These are phyloP conservation scores for Tylopilus balloui DNA, from an alignment of 768 basidiomycete genomes.

Conservation along the genomic window DNA sequence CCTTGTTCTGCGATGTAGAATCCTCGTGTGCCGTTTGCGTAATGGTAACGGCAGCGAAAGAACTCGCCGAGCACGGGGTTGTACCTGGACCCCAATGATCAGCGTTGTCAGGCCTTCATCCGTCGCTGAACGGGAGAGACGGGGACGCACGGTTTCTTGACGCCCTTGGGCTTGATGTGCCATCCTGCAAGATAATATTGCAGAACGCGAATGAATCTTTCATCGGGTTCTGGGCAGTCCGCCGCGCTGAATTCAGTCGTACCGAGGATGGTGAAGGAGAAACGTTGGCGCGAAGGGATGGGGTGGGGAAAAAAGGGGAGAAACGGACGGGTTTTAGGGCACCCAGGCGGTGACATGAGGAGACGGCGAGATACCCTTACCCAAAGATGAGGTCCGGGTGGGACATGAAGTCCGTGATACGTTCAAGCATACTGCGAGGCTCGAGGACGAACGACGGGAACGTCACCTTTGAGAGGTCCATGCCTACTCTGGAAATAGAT, in stretches of 20 bases:
- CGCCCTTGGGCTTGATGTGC: constrained; percentile 99
- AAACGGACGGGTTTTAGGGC: constrained; percentile 20
- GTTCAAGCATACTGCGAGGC: constrained; percentile 94
- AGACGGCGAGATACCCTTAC: constrained; percentile 41
- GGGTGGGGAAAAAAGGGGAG: neutral
- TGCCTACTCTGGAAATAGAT: constrained; percentile 65
- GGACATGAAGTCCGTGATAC: constrained; percentile 99
- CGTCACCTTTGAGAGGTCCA: constrained; percentile 94
- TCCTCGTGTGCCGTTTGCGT: constrained; percentile 85
- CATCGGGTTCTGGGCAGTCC: constrained; percentile 74
- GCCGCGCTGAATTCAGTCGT: constrained; percentile 56
- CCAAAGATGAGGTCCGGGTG: constrained; percentile 97
- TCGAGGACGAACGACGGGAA: constrained; percentile 95
- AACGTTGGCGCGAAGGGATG: too few species aligned
- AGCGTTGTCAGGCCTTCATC: constrained; percentile 2
- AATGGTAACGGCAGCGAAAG: constrained; percentile 94
- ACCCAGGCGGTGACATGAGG: constrained; percentile 14
- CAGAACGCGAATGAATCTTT: constrained; percentile 85
- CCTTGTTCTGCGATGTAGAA: constrained; percentile 98
- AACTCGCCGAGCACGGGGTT: constrained; percentile 97
- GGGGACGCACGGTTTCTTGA: constrained; percentile 89
- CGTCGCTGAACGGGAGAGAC: neutral
- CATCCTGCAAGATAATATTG: constrained; percentile 98
- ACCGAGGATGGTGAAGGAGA: neutral
- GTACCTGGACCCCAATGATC: constrained; percentile 53